phyloP scores from a whole-genome alignment of 768 basidiomycete species.

The Rhizopogon sp. region DNA sequence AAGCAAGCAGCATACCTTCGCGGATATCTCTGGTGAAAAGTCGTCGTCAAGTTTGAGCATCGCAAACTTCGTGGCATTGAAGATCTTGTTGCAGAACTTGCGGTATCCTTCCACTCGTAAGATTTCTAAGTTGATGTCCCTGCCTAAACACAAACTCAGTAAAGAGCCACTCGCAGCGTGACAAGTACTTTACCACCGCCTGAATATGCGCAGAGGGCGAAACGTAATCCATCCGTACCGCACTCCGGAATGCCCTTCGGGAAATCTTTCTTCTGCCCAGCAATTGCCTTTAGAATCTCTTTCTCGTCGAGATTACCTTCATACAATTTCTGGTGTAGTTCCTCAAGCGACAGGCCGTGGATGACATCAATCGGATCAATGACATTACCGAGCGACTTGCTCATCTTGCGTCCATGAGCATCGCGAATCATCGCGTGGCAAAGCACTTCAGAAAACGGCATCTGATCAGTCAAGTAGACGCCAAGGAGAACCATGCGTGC shows the following conservation, averaged over 20 bases:
- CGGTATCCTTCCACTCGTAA: constrained; percentile 95
- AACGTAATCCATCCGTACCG: constrained; percentile 93
- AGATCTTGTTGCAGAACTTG: constrained; percentile 99
- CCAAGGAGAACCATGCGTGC: constrained; percentile 97
- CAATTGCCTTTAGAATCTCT: constrained; percentile 85
- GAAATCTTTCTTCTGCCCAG: constrained; percentile 98
- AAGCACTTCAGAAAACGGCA: constrained; percentile 94
- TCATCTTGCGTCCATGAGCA: constrained; percentile 98
- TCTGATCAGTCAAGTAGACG: constrained; percentile 76
- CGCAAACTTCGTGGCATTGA: constrained; percentile 99
- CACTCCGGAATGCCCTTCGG: constrained; percentile 99
- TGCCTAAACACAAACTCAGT: constrained; percentile 44
- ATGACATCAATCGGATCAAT: constrained; percentile 97
- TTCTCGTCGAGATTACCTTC: constrained; percentile 92
- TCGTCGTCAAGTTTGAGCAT: constrained; percentile 90
- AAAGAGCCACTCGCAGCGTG: not conserved
- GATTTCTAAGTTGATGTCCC: constrained; percentile 97
- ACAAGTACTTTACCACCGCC: constrained; percentile 58
- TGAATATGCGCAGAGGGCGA: constrained; percentile 93
- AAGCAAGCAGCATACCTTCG: constrained; percentile 47
- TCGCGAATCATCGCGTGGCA: constrained; percentile 99
- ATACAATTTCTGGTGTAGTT: constrained; percentile 77
- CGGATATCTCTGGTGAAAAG: constrained; percentile 69
- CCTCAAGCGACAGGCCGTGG: constrained; percentile 73
- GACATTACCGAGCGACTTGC: constrained; percentile 96